Percentiles rank a stretch among this genome's conserved stretches.
phyloP scores from a whole-genome alignment of 1,284 basidiomycete species.

The Irpex rosettiformis region DNA sequence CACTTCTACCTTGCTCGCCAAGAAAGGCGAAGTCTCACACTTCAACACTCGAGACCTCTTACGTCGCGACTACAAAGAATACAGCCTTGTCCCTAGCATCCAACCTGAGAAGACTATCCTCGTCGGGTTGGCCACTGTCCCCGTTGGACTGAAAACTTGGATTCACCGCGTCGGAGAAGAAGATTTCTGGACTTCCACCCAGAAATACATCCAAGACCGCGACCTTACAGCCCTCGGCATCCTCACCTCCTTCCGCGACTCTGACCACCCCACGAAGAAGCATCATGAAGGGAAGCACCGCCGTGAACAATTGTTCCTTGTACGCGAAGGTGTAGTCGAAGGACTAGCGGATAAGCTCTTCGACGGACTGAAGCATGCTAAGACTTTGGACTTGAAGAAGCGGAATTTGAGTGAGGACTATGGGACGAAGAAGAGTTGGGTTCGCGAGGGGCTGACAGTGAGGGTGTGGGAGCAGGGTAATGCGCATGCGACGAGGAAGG shows the following conservation, averaged over 20 bases:
- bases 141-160: slow-evolving; percentile 48
- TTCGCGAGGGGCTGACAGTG: neutral
- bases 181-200: slow-evolving; percentile 43
- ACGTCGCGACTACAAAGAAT: slow-evolving; percentile 92
- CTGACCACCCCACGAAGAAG: slow-evolving; percentile 35
- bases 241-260: slow-evolving; percentile 62
- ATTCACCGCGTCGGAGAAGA: slow-evolving; percentile 36
- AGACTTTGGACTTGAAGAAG: slow-evolving; percentile 48
- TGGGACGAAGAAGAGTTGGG: neutral
- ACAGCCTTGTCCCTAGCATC: slow-evolving; percentile 46
- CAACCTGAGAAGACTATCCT: slow-evolving; percentile 33
- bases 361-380: slow-evolving; percentile 53
- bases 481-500: slow-evolving; percentile 72
- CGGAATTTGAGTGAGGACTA: slow-evolving; percentile 33
- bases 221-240: slow-evolving; percentile 70
- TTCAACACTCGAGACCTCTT: slow-evolving; percentile 77
- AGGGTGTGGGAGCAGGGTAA: slow-evolving; percentile 78
- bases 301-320: slow-evolving; percentile 68
- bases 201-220: slow-evolving; percentile 65
- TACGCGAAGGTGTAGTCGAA: slow-evolving; percentile 32
- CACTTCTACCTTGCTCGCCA: slow-evolving; percentile 44
- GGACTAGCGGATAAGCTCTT: slow-evolving; percentile 41
- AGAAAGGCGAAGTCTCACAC: slow-evolving; percentile 70
- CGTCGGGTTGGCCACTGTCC: slow-evolving; percentile 39
- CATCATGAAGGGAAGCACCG: slow-evolving; percentile 57